Evolutionary conservation across 495 filamentous ascomycete genomes (phyloP).

Genomic region (Aspergillus affinis): DNA sequence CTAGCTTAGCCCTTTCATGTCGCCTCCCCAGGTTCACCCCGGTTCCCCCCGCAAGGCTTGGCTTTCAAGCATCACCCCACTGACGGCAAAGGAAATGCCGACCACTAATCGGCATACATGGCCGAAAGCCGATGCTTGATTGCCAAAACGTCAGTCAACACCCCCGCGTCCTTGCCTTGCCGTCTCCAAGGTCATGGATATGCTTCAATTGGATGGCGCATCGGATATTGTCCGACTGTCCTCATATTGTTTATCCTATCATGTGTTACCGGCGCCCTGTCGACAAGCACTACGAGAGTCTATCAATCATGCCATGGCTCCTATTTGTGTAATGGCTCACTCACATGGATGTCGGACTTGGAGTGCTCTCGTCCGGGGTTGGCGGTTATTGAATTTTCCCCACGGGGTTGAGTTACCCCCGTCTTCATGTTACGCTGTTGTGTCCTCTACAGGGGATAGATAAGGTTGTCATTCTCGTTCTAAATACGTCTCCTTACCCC

Average conservation of each 20-base stretch:
- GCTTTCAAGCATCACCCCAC: background rate
- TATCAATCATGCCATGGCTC: slow-evolving; percentile 2
- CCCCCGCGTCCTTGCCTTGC: slow-evolving; percentile 3
- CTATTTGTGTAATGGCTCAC: slow-evolving; percentile 10
- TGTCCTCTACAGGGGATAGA: background rate
- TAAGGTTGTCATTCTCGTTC: background rate
- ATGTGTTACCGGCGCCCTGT: slow-evolving; percentile 3
- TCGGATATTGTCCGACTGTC: slow-evolving; percentile 24
- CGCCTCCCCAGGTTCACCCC: background rate
- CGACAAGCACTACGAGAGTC: slow-evolving; percentile 4
- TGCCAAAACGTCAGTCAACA: slow-evolving; percentile 4
- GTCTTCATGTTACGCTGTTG: background rate
- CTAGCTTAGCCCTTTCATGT: too few species aligned
- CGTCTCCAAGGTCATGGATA: slow-evolving; percentile 3
- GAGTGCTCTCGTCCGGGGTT: slow-evolving; percentile 18
- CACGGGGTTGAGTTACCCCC: slow-evolving; percentile 28
- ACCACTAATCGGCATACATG: slow-evolving; percentile 13
- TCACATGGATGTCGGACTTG: slow-evolving; percentile 17
- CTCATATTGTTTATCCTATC: slow-evolving; percentile 6
- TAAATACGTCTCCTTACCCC: background rate
- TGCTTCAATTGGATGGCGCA: slow-evolving; percentile 9
- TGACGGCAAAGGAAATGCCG: background rate
- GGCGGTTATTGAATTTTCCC: slow-evolving; percentile 25
- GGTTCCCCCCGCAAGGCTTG: slow-evolving; percentile 4
- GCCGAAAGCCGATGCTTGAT: slow-evolving; percentile 30